Percentiles rank a stretch among this genome's conserved stretches.
These are phyloP conservation scores for Canavalia gladiata DNA, from an alignment of 306 rosid species.

Conservation along the genomic window DNA sequence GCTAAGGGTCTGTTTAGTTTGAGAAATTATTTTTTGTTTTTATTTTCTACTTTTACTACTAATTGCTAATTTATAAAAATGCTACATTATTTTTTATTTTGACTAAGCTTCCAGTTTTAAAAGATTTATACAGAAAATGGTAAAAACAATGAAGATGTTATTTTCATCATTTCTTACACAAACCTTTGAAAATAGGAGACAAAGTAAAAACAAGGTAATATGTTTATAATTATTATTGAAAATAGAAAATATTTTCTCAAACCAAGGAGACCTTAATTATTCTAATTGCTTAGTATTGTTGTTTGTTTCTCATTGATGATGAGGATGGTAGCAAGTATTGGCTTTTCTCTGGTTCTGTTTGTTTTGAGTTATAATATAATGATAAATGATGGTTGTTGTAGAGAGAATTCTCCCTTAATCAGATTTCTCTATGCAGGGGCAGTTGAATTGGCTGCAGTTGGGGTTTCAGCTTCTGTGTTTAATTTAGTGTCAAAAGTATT, in stretches of 20 bases:
- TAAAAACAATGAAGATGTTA: not conserved
- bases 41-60: not conserved
- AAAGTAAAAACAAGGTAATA: not conserved
- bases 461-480: conserved; percentile 87
- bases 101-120: not conserved
- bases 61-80: not conserved
- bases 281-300: not conserved
- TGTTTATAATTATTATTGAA: not conserved
- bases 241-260: not conserved
- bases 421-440: conserved; percentile 69
- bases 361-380: conserved; percentile 26
- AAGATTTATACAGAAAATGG: not conserved
- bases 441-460: conserved; percentile 92
- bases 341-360: conserved; percentile 31
- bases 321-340: conserved; percentile 14
- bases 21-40: not conserved
- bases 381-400: conserved; percentile 12
- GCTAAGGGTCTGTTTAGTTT: not conserved
- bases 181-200: not conserved
- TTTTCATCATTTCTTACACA: not conserved
- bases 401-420: conserved; percentile 33
- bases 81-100: not conserved
- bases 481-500: conserved; percentile 86
- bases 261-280: not conserved
- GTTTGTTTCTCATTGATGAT: not conserved